Evolutionary conservation across 176 grass and related monocot species (phyloP), one percentile per base, ranked within the genome.

Genomic region (Oryza meyeriana): DNA sequence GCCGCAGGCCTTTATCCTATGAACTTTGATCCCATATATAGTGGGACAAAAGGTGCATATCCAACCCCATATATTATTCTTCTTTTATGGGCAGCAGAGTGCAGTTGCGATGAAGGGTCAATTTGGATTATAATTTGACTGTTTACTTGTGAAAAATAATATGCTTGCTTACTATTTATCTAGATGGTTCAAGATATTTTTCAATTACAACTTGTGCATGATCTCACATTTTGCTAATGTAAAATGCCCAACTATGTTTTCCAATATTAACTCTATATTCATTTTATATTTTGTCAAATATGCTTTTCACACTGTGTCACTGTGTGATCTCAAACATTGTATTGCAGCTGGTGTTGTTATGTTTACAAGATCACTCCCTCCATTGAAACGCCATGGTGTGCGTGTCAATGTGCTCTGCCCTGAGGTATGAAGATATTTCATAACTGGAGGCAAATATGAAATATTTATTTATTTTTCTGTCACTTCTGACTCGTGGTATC

Each of bases 401-500:
- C 95, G 95, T 86, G 92, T 98, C 64, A 98, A 98, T 67, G 95
- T 91, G 67, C 83, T 98, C 10, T 98, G 92, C 62, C 95, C 95
- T 28, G 95, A 98, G 95, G 95, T 98, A 95, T 79, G 81, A 68
- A 64, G 18, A 78, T 27, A 22, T 81, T 73, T 2, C 3, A 72
- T 85, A 17, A 57, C 28, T 76, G 4, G 30, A 58, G 44, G 67
- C 61, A 78, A 78, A 73, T 62, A 39, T 65, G 38, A 78, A 86
- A 67, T 62, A 61, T 64, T 69, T 66, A 70, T 72, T 40, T 32
- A 85, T 25, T 80, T 57, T 69, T 75, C 57, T 63, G 45, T 69
- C 25, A 68, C 27, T 69, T 58, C 55, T 20, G n/a, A 58, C 27
- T 72, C 70, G 5, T 58, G 64, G 64, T 73, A 25, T 2, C 26